These are phyloP conservation scores for Lipomyces japonicus DNA, from an alignment of 805 yeast genomes.

Conservation along the genomic window DNA sequence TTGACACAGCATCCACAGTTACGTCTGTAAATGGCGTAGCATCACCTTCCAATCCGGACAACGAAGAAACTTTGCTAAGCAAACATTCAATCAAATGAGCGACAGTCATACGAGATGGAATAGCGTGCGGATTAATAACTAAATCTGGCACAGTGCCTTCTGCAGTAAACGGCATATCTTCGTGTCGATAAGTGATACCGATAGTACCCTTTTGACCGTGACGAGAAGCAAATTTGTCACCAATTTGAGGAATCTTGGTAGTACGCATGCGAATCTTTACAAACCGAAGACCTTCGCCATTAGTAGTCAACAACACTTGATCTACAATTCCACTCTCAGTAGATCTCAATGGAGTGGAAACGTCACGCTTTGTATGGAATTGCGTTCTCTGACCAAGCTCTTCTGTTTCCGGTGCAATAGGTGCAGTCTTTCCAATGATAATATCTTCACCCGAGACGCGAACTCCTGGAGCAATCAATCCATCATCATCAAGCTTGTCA, in stretches of 20 bases:
- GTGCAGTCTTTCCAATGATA: conserved; percentile 97
- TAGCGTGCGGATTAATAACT: conserved; percentile 97
- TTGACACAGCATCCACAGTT: conserved; percentile 95
- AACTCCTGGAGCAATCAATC: conserved; percentile 95
- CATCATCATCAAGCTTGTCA: conserved; percentile 97
- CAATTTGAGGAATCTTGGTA: conserved; percentile 96
- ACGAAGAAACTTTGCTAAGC: conserved; percentile 87
- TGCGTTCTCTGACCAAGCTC: conserved; percentile 98
- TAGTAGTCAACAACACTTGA: conserved; percentile 93
- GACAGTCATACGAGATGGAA: conserved; percentile 99
- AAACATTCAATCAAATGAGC: conserved; percentile 99
- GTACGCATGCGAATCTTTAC: conserved; percentile 99
- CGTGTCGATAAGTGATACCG: conserved; percentile 97
- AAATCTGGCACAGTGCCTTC: conserved; percentile 97
- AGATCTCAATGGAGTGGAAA: conserved; percentile 92
- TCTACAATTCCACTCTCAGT: conserved; percentile 98
- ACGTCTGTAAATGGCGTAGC: conserved; percentile 99
- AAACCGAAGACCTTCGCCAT: conserved; percentile 96
- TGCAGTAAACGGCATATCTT: conserved; percentile 96
- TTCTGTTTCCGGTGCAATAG: conserved; percentile 98
- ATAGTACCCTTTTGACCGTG: conserved; percentile 99
- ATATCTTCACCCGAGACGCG: conserved; percentile 99
- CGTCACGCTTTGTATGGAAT: conserved; percentile 97
- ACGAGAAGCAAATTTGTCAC: conserved; percentile 98
- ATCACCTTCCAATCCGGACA: conserved; percentile 97